Evolutionary conservation across 2,329 filamentous ascomycete genomes (phyloP), one percentile per base, ranked within the genome.

Genomic region (Ascochyta lentis): DNA sequence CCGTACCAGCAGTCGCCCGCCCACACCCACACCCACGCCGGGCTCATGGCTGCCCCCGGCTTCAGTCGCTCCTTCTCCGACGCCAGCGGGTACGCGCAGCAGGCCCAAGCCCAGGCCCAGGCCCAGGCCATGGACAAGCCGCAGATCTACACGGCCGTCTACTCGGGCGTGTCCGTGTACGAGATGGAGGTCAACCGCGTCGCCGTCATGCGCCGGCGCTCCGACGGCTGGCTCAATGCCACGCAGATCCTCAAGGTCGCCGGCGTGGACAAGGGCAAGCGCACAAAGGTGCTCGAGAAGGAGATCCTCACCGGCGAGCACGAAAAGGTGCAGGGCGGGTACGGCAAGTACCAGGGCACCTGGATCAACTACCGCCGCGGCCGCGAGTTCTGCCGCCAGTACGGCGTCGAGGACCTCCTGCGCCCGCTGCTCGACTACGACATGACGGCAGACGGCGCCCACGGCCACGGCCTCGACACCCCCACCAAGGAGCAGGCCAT

Each of bases 401-500:
- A 88, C 67, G 84, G 85, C 54, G 91, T 95, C 29, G 90, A 94
- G 73, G 90, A 94, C 61, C 68, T 91, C 5, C 78, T 95, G 43
- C 84, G 86, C 22, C 89, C 90, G 15, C 81, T 95, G 5, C 78
- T 95, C 49, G 91, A 89, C 26, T 92, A 94, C 73, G 90, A 94
- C 69, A 90, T 92, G 80, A 87, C 86, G 49, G 86, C 89, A 64
- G 89, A 93, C 57, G 89, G 91, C 45, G 87, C 74, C 44, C 74
- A 87, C 45, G 88, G 89, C 52, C 86, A 87, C 42, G 90, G 89
- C 64, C 84, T 96, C 66, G 94, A 98, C 69, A 98, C 95, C 0
- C 95, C 95, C 0, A 99, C 95, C 34, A 99, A 99, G 77, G 95
- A 98, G 77, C 95, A 98, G 77, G 95, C 95, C 57, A 96, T 98